Percentiles rank a stretch among this genome's conserved stretches.
Conservation (phyloP, 106 monocot genomes). For the Posidonia australis region DNA sequence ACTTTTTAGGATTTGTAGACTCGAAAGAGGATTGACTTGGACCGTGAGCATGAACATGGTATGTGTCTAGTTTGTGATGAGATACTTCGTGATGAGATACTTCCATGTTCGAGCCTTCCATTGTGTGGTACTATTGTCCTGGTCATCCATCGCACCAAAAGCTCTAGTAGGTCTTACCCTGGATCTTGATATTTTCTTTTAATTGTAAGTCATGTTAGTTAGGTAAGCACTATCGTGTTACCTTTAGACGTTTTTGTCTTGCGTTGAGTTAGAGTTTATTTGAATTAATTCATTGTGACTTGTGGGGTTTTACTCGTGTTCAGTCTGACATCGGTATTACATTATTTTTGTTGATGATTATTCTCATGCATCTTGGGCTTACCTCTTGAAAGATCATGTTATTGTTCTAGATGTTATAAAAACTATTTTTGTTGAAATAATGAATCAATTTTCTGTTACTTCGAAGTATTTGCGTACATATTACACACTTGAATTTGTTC, state of each 20-base stretch:
- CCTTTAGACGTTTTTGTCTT: too few relatives aligned
- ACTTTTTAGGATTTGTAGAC: background rate
- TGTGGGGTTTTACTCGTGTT: background rate
- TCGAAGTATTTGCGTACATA: background rate
- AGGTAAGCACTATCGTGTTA: too few relatives aligned
- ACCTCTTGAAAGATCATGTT: too few relatives aligned
- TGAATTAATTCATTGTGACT: too few relatives aligned
- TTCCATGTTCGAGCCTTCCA: background rate
- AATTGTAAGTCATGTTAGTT: too few relatives aligned
- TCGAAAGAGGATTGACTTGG: background rate
- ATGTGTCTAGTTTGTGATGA: background rate
- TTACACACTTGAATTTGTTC: background rate
- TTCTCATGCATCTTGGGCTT: background rate
- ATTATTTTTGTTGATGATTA: too few relatives aligned
- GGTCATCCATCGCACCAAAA: background rate
- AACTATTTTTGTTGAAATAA: too few relatives aligned
- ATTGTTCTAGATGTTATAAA: too few relatives aligned
- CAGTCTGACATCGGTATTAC: too few relatives aligned
- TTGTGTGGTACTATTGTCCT: background rate
- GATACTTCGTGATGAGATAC: background rate
- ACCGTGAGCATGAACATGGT: background rate
- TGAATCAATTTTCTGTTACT: background rate
- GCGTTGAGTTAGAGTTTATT: too few relatives aligned
- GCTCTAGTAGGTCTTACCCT: too few relatives aligned
- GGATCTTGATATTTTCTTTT: too few relatives aligned